Evolutionary conservation across 441 rosid species (phyloP).

Genomic region (Raphanus hybrid): DNA sequence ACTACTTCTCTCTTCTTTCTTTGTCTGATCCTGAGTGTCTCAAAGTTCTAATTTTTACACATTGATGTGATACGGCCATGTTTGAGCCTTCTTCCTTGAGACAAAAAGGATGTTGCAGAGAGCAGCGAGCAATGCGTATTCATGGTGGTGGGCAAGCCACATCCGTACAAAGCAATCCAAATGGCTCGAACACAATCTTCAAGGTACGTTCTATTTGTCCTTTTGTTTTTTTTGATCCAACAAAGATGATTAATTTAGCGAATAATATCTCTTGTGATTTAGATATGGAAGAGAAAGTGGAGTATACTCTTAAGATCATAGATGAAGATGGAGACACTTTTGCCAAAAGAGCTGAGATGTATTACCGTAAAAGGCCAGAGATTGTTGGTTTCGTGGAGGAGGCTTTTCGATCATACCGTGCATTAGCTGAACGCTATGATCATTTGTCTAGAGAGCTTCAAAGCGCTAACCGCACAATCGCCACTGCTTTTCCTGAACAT

Average conservation of each 20-base stretch:
- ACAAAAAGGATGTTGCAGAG: slow-evolving; percentile 70
- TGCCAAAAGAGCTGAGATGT: slow-evolving; percentile 81
- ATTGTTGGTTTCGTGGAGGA: slow-evolving; percentile 74
- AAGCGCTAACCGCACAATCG: slow-evolving; percentile 88
- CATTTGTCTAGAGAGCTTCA: slow-evolving; percentile 82
- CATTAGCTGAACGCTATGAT: slow-evolving; percentile 88
- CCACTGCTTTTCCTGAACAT: slow-evolving; percentile 85
- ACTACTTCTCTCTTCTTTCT: slow-evolving; percentile 31
- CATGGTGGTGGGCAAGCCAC: slow-evolving; percentile 99
- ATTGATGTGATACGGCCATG: slow-evolving; percentile 31
- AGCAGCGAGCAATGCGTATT: slow-evolving; percentile 93
- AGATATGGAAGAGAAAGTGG: slow-evolving; percentile 89
- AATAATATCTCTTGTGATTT: slow-evolving; percentile 20
- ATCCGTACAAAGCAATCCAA: slow-evolving; percentile 95
- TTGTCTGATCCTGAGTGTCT: slow-evolving; percentile 32
- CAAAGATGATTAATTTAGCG: no score
- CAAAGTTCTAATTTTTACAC: slow-evolving; percentile 17
- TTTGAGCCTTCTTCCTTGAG: slow-evolving; percentile 20
- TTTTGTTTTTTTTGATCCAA: background rate
- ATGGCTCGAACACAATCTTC: slow-evolving; percentile 96
- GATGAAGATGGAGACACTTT: slow-evolving; percentile 85
- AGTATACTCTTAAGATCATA: slow-evolving; percentile 64
- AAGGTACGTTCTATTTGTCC: slow-evolving; percentile 49
- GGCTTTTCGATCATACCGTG: slow-evolving; percentile 68
- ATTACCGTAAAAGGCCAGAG: slow-evolving; percentile 80